These are phyloP conservation scores for Salvia miltiorrhiza DNA, from an alignment of 257 asterid species.

Conservation along the genomic window DNA sequence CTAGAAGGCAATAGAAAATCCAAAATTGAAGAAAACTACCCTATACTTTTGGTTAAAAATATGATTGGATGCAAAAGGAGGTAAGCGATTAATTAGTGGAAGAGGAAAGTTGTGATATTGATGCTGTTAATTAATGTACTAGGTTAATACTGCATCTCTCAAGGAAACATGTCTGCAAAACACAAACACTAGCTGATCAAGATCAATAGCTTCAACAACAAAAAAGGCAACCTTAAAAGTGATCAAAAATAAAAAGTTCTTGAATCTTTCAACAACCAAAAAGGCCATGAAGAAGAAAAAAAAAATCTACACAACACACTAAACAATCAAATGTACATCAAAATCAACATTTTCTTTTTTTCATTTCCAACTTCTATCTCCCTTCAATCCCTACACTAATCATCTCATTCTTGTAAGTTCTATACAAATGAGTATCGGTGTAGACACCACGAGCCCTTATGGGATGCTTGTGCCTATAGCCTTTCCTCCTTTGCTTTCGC, in stretches of 20 bases:
- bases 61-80: neutral
- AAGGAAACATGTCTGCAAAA: conserved; percentile 14
- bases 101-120: neutral
- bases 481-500: conserved; percentile 22
- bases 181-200: neutral
- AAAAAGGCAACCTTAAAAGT: neutral
- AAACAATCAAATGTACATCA: conserved; percentile 13
- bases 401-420: conserved; percentile 21
- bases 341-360: conserved; percentile 1
- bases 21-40: no score
- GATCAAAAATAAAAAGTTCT: neutral
- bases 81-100: neutral
- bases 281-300: neutral
- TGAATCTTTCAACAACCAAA: neutral
- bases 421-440: conserved; percentile 48
- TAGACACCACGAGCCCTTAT: conserved; percentile 38
- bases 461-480: conserved; percentile 43
- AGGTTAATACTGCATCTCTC: neutral
- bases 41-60: neutral
- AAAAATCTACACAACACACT: neutral
- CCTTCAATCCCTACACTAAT: conserved; percentile 25
- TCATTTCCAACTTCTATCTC: neutral
- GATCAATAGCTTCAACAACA: neutral
- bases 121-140: neutral
- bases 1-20: no score